A percentile compares a stretch with the other conserved stretches of the same genome.
These are phyloP conservation scores for Sporisorium exsertum DNA, from an alignment of 1,284 basidiomycete genomes.

Conservation along the genomic window DNA sequence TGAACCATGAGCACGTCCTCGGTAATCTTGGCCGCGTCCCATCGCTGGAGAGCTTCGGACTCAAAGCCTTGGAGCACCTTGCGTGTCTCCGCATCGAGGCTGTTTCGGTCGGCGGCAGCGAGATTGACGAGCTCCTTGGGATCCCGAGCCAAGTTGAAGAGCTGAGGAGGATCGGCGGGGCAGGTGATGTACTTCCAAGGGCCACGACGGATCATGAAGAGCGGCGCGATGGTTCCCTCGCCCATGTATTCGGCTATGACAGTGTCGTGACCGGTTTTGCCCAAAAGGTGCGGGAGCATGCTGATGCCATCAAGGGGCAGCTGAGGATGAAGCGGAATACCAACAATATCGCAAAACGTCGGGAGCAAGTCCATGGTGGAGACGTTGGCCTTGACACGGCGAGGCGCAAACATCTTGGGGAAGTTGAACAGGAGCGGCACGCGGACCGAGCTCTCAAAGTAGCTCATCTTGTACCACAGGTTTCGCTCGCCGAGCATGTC, in stretches of 20 bases:
- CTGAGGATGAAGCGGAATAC: constrained; percentile 30
- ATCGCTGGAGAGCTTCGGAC: constrained; percentile 23
- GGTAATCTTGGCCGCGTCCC: constrained; percentile 41
- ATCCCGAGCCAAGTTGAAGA: constrained; percentile 30
- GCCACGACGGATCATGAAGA: constrained; percentile 42
- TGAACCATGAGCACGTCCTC: constrained; percentile 39
- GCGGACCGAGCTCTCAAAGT: constrained; percentile 46
- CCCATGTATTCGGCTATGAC: constrained; percentile 47
- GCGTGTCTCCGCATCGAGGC: constrained; percentile 25
- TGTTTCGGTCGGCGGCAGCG: constrained; percentile 23
- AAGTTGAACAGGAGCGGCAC: constrained; percentile 44
- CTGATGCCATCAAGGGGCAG: constrained; percentile 38
- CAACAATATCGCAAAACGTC: constrained; percentile 41
- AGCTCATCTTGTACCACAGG: constrained; percentile 51
- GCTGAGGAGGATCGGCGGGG: constrained; percentile 37
- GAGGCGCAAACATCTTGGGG: constrained; percentile 34
- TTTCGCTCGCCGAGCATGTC: constrained; percentile 42
- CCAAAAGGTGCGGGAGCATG: constrained; percentile 37
- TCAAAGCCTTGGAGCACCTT: constrained; percentile 29
- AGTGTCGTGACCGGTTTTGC: constrained; percentile 30
- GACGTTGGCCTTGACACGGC: constrained; percentile 39
- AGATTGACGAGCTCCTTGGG: constrained; percentile 44
- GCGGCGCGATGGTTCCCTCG: constrained; percentile 37
- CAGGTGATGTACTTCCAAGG: constrained; percentile 44
- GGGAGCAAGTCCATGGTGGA: constrained; percentile 44